Base-by-base conservation (phyloP, 108 stramenopile species). In the Pseudonitzschia delicatissima region DNA sequence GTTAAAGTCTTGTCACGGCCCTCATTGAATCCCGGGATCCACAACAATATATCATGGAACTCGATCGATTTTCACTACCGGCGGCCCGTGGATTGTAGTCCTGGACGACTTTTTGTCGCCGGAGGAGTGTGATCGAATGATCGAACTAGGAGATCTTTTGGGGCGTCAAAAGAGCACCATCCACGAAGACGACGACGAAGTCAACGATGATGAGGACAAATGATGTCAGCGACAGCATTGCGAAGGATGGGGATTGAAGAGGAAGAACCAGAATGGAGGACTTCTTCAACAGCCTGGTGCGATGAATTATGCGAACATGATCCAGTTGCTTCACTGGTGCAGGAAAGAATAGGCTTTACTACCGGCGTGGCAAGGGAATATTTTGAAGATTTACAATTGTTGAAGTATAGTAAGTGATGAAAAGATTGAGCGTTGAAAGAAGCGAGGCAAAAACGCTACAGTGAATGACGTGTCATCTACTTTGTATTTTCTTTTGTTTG, bases 91-190 rank as follows among this genome's bases (percentile, higher is more conserved):
- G 78, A 66, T 82, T 45, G 71, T 84, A 2, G 57, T 57, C 13
- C 18, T 97, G 53, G 91, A 95, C 4, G 77, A 87, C 60, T 85
- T 94, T 69, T 20, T 88, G n/a, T 71, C 78, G 1, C 73, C 74
- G 0, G 89, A 89, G 42, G 94, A 97, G 62, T 78, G 77, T 27
- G 66, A 90, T 12, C 51, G 31, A 7, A 66, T 93, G 51, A 90
- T 93, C 67, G 71, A 90, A 28, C 64, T 90, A 20, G 89, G 93
- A 40, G 69, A 49, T 23, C 23, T 35, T 4, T 27, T 45, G 6
- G 86, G 84, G 15, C 93, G 91, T 62, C 66, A 85, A 2, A 2
- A 33, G 18, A 28, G 26, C 5, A 55, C 31, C 32, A 55, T n/a
- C 6, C 42, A 51, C 27, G 25, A 2, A 18, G 53, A 32, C 3